Percentiles rank a stretch among this genome's conserved stretches.
Conservation (phyloP, 2,329 filamentous ascomycete genomes). For the Arthrobotrys megalospora region DNA sequence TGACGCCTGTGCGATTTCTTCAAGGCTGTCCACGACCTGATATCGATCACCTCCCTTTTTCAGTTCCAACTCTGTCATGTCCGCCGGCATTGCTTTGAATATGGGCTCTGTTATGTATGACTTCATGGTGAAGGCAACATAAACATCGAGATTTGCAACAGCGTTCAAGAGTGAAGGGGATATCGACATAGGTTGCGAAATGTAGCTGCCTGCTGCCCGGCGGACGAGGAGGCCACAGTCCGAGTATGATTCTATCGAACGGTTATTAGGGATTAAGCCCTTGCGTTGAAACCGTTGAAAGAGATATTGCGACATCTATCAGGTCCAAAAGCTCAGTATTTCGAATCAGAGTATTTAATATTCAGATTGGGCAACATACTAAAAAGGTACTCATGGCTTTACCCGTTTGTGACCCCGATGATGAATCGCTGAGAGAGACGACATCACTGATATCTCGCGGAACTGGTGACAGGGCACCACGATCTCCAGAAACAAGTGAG, state of each 20-base stretch:
- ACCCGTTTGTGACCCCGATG: conserved; percentile 11
- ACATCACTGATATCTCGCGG: conserved; percentile 29
- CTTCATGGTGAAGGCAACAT: conserved; percentile 71
- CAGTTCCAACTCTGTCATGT: conserved; percentile 69
- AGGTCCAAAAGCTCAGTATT: background rate
- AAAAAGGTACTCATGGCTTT: conserved; percentile 57
- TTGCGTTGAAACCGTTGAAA: conserved; percentile 57
- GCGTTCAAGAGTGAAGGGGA: conserved; percentile 68
- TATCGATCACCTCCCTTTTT: conserved; percentile 68
- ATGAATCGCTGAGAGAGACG: conserved; percentile 29
- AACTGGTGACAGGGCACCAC: conserved; percentile 40
- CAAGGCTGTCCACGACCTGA: conserved; percentile 70
- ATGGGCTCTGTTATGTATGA: conserved; percentile 70
- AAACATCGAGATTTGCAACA: conserved; percentile 69
- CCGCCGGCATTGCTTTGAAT: conserved; percentile 67
- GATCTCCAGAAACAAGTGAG: conserved; percentile 31
- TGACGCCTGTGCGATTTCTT: conserved; percentile 67
- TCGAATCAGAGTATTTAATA: background rate
- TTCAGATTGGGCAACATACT: conserved; percentile 8
- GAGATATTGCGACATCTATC: conserved; percentile 57
- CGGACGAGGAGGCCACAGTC: conserved; percentile 44
- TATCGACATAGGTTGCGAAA: conserved; percentile 68
- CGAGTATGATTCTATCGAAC: conserved; percentile 24
- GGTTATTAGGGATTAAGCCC: conserved; percentile 40
- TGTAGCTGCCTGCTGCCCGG: conserved; percentile 66